Percentiles rank a stretch among this genome's conserved stretches.
These are phyloP conservation scores for Hyaloscypha bicolor DNA, from an alignment of 495 filamentous ascomycete genomes.

Conservation along the genomic window DNA sequence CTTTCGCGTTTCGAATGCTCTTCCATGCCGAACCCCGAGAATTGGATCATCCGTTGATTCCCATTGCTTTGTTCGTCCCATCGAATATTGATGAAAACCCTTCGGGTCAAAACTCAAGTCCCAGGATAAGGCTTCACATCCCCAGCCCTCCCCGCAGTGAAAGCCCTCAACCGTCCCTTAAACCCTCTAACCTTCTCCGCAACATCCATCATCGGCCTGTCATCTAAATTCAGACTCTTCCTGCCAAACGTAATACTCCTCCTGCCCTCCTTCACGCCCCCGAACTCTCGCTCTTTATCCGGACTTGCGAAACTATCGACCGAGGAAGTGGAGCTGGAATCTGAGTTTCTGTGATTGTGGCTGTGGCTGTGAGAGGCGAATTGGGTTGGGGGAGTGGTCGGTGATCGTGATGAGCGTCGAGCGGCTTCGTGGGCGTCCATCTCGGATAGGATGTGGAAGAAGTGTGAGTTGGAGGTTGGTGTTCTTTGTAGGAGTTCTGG, in stretches of 20 bases:
- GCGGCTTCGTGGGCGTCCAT: slow-evolving; percentile 24
- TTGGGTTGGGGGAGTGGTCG: not conserved
- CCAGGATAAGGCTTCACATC: slow-evolving; percentile 21
- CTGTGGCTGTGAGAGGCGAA: not conserved
- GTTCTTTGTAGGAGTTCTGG: slow-evolving; percentile 10
- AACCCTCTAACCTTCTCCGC: slow-evolving; percentile 20
- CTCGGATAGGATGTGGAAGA: slow-evolving; percentile 27
- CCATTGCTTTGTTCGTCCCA: not conserved
- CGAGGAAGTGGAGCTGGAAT: slow-evolving; percentile 13
- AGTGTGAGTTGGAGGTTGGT: slow-evolving; percentile 9
- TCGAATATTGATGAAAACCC: not conserved
- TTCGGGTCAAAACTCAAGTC: not conserved
- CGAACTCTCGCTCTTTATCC: not conserved
- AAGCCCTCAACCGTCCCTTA: slow-evolving; percentile 23
- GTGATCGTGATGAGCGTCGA: not conserved
- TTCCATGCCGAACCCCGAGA: not conserved
- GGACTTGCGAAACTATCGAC: slow-evolving; percentile 6
- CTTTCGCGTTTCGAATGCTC: not conserved
- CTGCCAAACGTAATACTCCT: slow-evolving; percentile 27
- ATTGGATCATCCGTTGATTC: not conserved
- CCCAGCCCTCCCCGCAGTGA: slow-evolving; percentile 13
- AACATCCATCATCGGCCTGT: slow-evolving; percentile 2
- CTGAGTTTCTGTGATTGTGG: slow-evolving; percentile 6
- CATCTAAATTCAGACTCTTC: slow-evolving; percentile 10
- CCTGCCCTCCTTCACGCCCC: slow-evolving; percentile 20